A percentile compares a stretch with the other conserved stretches of the same genome.
phyloP scores from a whole-genome alignment of 2,329 filamentous ascomycete genomes.

The Colletotrichum sp. region DNA sequence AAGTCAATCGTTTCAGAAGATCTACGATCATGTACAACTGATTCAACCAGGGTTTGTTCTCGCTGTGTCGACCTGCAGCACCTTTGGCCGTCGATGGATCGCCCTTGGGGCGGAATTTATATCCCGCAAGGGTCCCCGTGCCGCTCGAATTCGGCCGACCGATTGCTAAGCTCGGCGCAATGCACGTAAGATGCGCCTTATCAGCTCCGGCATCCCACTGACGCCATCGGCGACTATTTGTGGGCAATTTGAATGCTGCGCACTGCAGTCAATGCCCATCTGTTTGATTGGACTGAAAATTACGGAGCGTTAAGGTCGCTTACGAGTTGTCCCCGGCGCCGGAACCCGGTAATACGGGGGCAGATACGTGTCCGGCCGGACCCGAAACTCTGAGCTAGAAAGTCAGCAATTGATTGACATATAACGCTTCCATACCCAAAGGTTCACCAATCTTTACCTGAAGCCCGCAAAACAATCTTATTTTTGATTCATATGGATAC shows the following conservation, averaged over 20 bases:
- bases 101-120: background rate
- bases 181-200: background rate
- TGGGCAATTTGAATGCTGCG: background rate
- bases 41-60: background rate
- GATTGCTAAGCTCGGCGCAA: conserved; percentile 3
- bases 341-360: background rate
- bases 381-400: background rate
- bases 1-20: background rate
- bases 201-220: background rate
- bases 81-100: background rate
- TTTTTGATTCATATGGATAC: background rate
- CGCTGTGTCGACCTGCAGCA: background rate
- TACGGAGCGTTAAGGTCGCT: background rate
- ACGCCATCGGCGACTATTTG: rapidly evolving
- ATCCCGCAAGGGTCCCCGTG: background rate
- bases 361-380: background rate
- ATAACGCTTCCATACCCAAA: background rate
- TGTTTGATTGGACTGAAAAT: rapidly evolving
- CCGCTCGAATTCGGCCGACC: background rate
- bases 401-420: background rate
- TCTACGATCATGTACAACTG: background rate
- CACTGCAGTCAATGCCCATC: background rate
- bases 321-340: background rate
- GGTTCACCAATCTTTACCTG: background rate
- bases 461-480: background rate